Evolutionary conservation across 2,329 filamentous ascomycete species (phyloP).

Genomic region (Aquanectria penicillioides): DNA sequence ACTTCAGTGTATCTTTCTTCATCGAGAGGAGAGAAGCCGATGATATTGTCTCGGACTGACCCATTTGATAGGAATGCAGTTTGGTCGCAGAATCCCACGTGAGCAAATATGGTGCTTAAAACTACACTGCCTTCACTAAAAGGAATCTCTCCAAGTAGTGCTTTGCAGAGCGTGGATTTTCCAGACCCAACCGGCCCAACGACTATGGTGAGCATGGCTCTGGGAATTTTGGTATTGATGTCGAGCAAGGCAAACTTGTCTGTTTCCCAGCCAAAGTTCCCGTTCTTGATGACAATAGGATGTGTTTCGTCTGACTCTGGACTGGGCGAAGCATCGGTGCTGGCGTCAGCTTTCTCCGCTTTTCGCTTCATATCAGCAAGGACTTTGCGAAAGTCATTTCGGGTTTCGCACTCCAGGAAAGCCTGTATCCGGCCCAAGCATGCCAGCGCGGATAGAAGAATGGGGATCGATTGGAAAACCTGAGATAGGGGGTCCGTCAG

Average conservation of each 20-base stretch:
- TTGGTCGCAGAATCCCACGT: constrained; percentile 18
- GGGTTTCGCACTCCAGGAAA: constrained; percentile 43
- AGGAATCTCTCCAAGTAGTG: constrained; percentile 41
- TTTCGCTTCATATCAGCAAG: background rate
- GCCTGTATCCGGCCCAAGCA: constrained; percentile 48
- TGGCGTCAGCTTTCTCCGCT: background rate
- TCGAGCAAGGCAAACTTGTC: constrained; percentile 9
- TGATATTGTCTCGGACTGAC: constrained; percentile 10
- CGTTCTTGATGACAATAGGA: constrained; percentile 2
- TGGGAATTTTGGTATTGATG: constrained; percentile 7
- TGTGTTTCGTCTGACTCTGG: background rate
- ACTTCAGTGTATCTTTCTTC: constrained; percentile 2
- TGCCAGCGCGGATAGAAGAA: constrained; percentile 40
- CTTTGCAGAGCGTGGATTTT: constrained; percentile 49
- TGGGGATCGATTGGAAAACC: constrained; percentile 44
- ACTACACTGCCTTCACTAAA: constrained; percentile 13
- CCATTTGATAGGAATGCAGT: constrained; percentile 8
- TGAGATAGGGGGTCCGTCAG: constrained; percentile 41
- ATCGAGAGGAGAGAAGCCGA: background rate
- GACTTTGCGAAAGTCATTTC: constrained; percentile 26
- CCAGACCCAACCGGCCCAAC: constrained; percentile 46
- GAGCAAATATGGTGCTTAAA: constrained; percentile 3
- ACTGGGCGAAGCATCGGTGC: background rate
- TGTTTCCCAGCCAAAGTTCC: constrained; percentile 18
- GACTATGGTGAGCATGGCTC: constrained; percentile 38